Evolutionary conservation across 2,329 filamentous ascomycete genomes (phyloP), one percentile per base, ranked within the genome.

Genomic region (Microcyclosporella mali): DNA sequence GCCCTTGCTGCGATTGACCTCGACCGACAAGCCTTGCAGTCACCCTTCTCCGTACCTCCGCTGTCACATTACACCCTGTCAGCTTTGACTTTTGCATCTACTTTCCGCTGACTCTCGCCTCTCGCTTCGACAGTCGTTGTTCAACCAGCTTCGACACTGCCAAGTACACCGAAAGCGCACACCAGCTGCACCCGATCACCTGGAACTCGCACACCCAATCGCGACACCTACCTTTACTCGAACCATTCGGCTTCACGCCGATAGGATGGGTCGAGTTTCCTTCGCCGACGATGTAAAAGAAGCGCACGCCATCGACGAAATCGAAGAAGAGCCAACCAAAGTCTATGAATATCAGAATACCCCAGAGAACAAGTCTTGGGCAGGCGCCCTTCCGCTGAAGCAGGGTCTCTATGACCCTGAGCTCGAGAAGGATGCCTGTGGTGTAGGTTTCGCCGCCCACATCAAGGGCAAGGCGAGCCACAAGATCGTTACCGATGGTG

Each of bases 401-500:
- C 90, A 97, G 82, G 92, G 90, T 77, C 81, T 98, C 39, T 98
- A 98, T 66, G 89, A 97, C 72, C 92, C 92, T 51, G 81, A 83
- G 66, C 81, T 94, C 53, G 92, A 97, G 72, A 97, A 97, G 70
- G 92, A 98, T 89, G 89, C 92, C 57, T 98, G 92, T 65, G 92
- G 92, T 85, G 92, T 98, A 62, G 92, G 92, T 67, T 98, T 98
- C 70, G 88, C 90, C 70, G 94, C 90, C 73, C 86, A 97, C 69
- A 97, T 97, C 70, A 97, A 97, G 76, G 92, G 92, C 74, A 85
- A 86, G 69, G 70, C 89, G 51, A 97, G 89, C 74, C 92, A 97
- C 78, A 98, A 97, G 67, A 97, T 97, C 63, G 85, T 97, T 52
- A 95, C 85, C 70, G 90, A 97, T 94, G 90, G 87, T 92, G 69